Evolutionary conservation across 1,284 basidiomycete species (phyloP).

Genomic region (Phellopilus nigrolimitatus): DNA sequence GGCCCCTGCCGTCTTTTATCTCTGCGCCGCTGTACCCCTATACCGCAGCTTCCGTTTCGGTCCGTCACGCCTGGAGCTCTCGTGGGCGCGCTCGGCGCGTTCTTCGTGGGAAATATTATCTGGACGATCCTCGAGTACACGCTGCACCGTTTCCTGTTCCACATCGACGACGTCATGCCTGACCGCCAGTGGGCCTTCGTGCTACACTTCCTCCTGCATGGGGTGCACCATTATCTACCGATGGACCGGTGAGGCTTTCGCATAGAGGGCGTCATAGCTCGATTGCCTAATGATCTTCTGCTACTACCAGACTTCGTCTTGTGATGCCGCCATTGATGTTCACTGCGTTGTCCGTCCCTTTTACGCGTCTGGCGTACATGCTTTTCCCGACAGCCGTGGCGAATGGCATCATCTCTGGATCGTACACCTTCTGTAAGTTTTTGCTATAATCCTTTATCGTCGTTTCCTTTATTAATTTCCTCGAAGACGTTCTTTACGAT

Average conservation of each 20-base stretch:
- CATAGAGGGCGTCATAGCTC: background rate
- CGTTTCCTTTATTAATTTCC: conserved; percentile 16
- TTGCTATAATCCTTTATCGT: background rate
- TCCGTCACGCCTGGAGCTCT: conserved; percentile 46
- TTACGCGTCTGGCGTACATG: conserved; percentile 81
- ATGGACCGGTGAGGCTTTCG: conserved; percentile 73
- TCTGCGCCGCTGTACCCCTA: conserved; percentile 53
- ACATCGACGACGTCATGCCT: conserved; percentile 88
- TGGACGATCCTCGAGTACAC: conserved; percentile 96
- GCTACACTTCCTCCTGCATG: conserved; percentile 92
- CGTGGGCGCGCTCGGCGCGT: conserved; percentile 55
- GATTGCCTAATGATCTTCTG: conserved; percentile 11
- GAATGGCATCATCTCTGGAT: conserved; percentile 90
- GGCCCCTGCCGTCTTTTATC: conserved; percentile 52
- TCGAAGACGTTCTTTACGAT: conserved; percentile 79
- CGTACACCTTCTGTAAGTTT: conserved; percentile 85
- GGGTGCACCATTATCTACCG: conserved; percentile 96
- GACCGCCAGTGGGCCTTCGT: conserved; percentile 79
- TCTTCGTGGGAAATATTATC: conserved; percentile 79
- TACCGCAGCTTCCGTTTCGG: conserved; percentile 31
- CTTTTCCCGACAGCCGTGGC: conserved; percentile 85
- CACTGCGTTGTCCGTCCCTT: conserved; percentile 73
- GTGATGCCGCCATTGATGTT: conserved; percentile 98
- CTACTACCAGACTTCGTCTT: conserved; percentile 63
- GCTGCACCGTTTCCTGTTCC: conserved; percentile 98